These are phyloP conservation scores for Lepidium africanum DNA, from an alignment of 345 rosid genomes.

Conservation along the genomic window DNA sequence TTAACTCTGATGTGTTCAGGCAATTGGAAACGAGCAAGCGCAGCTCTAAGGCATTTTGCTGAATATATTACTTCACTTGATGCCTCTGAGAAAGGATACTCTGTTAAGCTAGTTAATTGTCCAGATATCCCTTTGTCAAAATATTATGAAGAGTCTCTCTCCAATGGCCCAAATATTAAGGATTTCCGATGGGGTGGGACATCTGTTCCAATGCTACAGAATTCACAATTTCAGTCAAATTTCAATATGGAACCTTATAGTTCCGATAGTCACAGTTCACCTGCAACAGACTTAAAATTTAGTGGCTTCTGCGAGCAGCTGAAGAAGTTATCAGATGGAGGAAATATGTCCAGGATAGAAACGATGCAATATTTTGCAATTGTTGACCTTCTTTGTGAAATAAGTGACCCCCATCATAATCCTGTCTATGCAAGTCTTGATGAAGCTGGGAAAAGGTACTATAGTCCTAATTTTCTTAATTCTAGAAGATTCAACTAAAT, in stretches of 20 bases:
- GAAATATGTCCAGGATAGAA: conserved; percentile 36
- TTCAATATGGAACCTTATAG: conserved; percentile 31
- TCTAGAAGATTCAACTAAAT: not conserved
- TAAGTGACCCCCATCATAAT: conserved; percentile 51
- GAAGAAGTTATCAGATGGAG: conserved; percentile 41
- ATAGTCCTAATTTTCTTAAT: not conserved
- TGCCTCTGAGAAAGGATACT: conserved; percentile 29
- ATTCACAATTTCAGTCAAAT: conserved; percentile 39
- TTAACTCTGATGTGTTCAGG: conserved; percentile 57
- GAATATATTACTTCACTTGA: conserved; percentile 38
- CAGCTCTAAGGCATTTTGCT: conserved; percentile 67
- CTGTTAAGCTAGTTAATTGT: conserved; percentile 30
- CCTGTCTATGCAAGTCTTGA: conserved; percentile 79
- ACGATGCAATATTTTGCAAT: conserved; percentile 65
- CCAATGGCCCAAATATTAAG: conserved; percentile 37
- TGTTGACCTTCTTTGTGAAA: conserved; percentile 63
- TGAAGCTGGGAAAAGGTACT: conserved; percentile 79
- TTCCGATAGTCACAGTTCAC: conserved; percentile 31
- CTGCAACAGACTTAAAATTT: conserved; percentile 44
- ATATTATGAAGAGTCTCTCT: conserved; percentile 60
- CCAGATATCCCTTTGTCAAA: conserved; percentile 59
- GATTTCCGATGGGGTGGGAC: conserved; percentile 60
- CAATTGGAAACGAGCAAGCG: conserved; percentile 78
- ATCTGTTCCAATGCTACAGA: conserved; percentile 34
- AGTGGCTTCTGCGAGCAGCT: conserved; percentile 45